Percentiles rank a stretch among this genome's conserved stretches.
These are phyloP conservation scores for Globisporangium ultimum DNA, from an alignment of 352 stramenopile species.

Conservation along the genomic window DNA sequence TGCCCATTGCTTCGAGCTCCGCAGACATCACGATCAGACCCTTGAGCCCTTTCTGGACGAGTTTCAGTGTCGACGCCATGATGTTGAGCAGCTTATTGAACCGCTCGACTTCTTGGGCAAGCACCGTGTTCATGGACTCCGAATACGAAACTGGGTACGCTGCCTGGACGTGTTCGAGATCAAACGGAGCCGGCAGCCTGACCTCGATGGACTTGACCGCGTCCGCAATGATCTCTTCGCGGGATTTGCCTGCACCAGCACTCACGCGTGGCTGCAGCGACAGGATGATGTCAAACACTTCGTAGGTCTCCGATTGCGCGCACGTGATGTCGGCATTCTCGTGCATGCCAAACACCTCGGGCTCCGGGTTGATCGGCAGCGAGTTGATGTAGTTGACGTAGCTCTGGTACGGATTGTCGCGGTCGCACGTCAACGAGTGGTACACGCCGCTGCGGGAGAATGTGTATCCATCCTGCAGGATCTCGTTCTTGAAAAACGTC, in stretches of 20 bases:
- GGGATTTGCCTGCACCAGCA: conserved; percentile 58
- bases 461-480: conserved; percentile 73
- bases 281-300: conserved; percentile 84
- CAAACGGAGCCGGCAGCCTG: conserved; percentile 58
- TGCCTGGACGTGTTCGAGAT: conserved; percentile 73
- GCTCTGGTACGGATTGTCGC: conserved; percentile 56
- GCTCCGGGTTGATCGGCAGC: conserved; percentile 87
- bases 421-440: conserved; percentile 73
- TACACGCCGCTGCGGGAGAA: conserved; percentile 88
- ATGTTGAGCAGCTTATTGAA: conserved; percentile 79
- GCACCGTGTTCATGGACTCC: conserved; percentile 95
- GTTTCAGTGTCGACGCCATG: conserved; percentile 63
- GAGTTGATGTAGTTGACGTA: conserved; percentile 95
- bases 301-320: conserved; percentile 85
- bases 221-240: conserved; percentile 77
- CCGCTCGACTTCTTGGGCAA: conserved; percentile 85
- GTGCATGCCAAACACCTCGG: conserved; percentile 94
- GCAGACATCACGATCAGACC: conserved; percentile 85
- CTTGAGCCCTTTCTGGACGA: conserved; percentile 70
- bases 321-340: conserved; percentile 94
- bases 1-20: conserved; percentile 85
- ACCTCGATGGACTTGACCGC: conserved; percentile 67
- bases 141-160: conserved; percentile 90
- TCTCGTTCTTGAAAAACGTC: conserved; percentile 83
- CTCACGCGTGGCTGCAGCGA: conserved; percentile 76